Evolutionary conservation across 2,329 filamentous ascomycete genomes (phyloP).

Genomic region (Phaeomoniella chlamydospora): DNA sequence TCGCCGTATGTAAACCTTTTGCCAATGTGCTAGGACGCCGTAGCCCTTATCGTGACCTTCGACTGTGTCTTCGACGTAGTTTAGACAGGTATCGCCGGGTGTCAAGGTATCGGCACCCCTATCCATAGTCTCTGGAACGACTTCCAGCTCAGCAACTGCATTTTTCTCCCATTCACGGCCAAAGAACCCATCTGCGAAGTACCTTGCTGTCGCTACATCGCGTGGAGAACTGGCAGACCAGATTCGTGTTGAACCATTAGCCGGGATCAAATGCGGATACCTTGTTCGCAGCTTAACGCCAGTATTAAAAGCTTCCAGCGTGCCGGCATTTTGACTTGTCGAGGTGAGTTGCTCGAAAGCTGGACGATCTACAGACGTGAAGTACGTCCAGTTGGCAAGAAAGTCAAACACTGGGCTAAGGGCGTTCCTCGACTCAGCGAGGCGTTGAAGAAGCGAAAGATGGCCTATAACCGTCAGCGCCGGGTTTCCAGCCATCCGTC

Average conservation of each 20-base stretch:
- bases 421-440: constrained; percentile 23
- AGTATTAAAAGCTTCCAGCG: constrained; percentile 36
- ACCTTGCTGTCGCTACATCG: constrained; percentile 40
- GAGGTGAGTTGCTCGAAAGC: constrained; percentile 38
- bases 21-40: constrained; percentile 31
- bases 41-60: constrained; percentile 36
- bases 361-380: constrained; percentile 26
- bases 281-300: constrained; percentile 38
- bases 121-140: constrained; percentile 38
- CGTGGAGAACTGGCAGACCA: constrained; percentile 41
- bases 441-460: constrained; percentile 31
- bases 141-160: constrained; percentile 23
- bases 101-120: constrained; percentile 40
- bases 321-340: constrained; percentile 42
- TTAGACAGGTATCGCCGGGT: constrained; percentile 32
- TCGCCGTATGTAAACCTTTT: constrained; percentile 29
- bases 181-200: constrained; percentile 42
- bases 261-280: constrained; percentile 31
- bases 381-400: constrained; percentile 39
- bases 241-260: constrained; percentile 19
- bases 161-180: constrained; percentile 30
- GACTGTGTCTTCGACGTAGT: constrained; percentile 19
- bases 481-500: constrained; percentile 2
- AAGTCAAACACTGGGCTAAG: constrained; percentile 39
- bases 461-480: constrained; percentile 18